A percentile compares a stretch with the other conserved stretches of the same genome.
phyloP scores from a whole-genome alignment of 2,329 filamentous ascomycete species.

The Penicillium sp. region DNA sequence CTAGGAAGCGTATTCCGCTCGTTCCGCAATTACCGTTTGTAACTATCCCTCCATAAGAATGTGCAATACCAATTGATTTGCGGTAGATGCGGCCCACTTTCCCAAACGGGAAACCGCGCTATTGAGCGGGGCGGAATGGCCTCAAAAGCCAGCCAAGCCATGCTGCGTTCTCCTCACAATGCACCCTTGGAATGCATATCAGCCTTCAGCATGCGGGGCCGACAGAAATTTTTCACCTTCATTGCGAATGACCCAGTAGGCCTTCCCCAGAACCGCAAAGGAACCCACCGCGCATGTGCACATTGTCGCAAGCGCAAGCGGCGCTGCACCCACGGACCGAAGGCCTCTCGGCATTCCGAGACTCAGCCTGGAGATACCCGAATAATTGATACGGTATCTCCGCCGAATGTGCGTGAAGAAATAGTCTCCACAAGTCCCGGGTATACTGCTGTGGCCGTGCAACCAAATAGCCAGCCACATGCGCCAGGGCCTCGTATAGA shows the following conservation, averaged over 20 bases:
- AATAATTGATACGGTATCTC: neutral
- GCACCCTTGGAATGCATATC: neutral
- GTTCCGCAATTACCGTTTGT: too few relatives aligned
- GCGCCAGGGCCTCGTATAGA: neutral
- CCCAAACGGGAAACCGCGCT: neutral
- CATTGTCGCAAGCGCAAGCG: conserved; percentile 2
- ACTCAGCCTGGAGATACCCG: neutral
- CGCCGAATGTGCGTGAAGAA: neutral
- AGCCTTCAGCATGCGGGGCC: neutral
- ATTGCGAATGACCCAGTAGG: neutral
- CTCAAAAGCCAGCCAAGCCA: neutral
- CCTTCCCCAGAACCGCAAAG: neutral
- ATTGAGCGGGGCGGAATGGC: neutral
- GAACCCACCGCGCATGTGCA: neutral
- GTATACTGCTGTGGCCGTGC: neutral
- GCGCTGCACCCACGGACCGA: conserved; percentile 1
- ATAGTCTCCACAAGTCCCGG: neutral
- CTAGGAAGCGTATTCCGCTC: too few relatives aligned
- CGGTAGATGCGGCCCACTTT: neutral
- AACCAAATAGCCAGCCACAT: neutral
- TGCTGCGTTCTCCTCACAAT: neutral
- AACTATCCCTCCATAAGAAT: neutral
- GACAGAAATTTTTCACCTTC: neutral
- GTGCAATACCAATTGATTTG: neutral
- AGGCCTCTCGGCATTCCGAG: neutral